Evolutionary conservation across 306 rosid species (phyloP).

Genomic region (Hippophae gyantsensis): DNA sequence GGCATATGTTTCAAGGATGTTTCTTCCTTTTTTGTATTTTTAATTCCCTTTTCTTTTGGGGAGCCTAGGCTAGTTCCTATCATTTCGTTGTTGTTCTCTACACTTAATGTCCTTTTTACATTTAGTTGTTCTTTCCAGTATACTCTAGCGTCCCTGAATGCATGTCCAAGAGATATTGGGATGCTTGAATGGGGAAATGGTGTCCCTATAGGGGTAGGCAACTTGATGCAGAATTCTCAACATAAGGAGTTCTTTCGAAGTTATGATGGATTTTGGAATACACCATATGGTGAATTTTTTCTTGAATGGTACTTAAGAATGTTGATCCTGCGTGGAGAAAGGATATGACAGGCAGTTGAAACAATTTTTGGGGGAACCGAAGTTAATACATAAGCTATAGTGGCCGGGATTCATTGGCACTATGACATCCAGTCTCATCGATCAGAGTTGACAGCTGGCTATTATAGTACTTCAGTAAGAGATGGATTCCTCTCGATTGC

Average conservation of each 20-base stretch:
- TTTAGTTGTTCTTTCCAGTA: slow-evolving; percentile 30
- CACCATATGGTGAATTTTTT: slow-evolving; percentile 59
- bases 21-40: not conserved
- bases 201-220: slow-evolving; percentile 53
- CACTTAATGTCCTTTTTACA: slow-evolving; percentile 1
- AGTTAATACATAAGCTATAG: slow-evolving; percentile 50
- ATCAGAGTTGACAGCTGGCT: slow-evolving; percentile 83
- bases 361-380: slow-evolving; percentile 64
- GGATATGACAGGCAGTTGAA: slow-evolving; percentile 80
- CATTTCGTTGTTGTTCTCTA: slow-evolving; percentile 10
- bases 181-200: slow-evolving; percentile 74
- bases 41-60: not conserved
- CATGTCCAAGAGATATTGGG: slow-evolving; percentile 60
- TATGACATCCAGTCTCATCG: slow-evolving; percentile 58
- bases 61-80: not conserved
- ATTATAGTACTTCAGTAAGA: slow-evolving; percentile 54
- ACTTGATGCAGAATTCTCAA: slow-evolving; percentile 42
- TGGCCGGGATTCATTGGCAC: slow-evolving; percentile 75
- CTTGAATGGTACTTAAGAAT: slow-evolving; percentile 79
- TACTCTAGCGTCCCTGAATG: slow-evolving; percentile 75
- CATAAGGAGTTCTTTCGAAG: slow-evolving; percentile 39
- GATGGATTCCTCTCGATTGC: slow-evolving; percentile 68
- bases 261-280: slow-evolving; percentile 50
- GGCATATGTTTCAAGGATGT: slow-evolving; percentile 15
- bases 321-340: slow-evolving; percentile 82